Base-by-base conservation (phyloP, 2,329 filamentous ascomycete genomes). In the Colletotrichum trifolii region DNA sequence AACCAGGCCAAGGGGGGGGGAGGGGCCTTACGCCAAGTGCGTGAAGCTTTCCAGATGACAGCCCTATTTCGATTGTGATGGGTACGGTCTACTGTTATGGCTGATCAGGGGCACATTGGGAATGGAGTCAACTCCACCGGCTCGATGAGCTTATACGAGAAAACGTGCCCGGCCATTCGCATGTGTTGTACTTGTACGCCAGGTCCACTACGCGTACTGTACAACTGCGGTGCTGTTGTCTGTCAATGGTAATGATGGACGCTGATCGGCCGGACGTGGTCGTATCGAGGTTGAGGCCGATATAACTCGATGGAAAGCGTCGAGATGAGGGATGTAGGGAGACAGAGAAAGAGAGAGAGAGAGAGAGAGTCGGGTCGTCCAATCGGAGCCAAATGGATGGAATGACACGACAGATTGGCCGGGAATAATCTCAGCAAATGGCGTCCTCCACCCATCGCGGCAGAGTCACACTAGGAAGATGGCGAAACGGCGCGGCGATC, bases 131-230 rank as follows among this genome's bases (percentile, higher is more conserved):
- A 49, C 43, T 49, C 54, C 54, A 58, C 54, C 45, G 3, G 9
- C 25, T 25, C 36, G 45, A 49, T 35, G 46, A 58, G 54, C 54
- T 58, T 58, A 58, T 58, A 58, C 54, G 54, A 58, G 54, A 46
- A 50, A 58, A 17, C 43, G 13, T 15, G n/a, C n/a, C n/a, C 15
- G 15, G 43, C 43, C 43, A 9, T 17, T 15, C 43, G 13, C 7
- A 17, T 9, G 15, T 25, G 25, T 15, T 11, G 34, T 48, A 13
- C 46, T 34, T 46, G 35, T 47, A 13, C 53, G 15, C 34, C 39
- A 13, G n/a, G 12, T 47, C 17, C 40, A 36, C 35, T 15, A 36
- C 34, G 25, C 25, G 4, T 25, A 25, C 25, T 25, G 25, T 25
- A 25, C 25, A 25, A 25, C 25, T 25, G 25, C 54, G 54, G 54